phyloP scores from a whole-genome alignment of 2,329 filamentous ascomycete species.

The Verticillium isaacii region DNA sequence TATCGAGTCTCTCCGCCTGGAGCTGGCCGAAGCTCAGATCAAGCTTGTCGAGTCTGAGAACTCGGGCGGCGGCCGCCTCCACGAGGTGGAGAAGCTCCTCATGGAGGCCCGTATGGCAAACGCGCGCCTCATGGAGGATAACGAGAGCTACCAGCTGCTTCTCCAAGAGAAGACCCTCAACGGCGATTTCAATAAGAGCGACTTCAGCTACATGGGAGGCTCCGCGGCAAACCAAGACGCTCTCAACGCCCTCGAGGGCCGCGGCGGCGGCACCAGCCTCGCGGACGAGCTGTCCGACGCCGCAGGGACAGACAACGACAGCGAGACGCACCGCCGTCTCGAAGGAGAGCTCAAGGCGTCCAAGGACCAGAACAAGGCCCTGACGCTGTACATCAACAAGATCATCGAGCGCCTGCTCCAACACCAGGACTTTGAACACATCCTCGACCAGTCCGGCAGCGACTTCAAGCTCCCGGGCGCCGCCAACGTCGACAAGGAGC shows the following conservation, averaged over 20 bases:
- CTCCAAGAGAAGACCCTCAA: conserved; percentile 93
- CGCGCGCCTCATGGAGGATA: conserved; percentile 94
- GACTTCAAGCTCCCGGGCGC: conserved; percentile 21
- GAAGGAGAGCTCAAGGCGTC: conserved; percentile 74
- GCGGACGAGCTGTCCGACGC: conserved; percentile 84
- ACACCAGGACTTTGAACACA: conserved; percentile 91
- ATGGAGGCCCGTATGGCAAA: conserved; percentile 95
- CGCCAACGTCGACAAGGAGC: conserved; percentile 71
- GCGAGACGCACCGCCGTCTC: conserved; percentile 59
- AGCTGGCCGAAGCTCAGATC: conserved; percentile 92
- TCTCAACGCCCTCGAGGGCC: conserved; percentile 59
- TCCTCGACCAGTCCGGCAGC: conserved; percentile 75
- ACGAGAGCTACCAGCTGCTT: conserved; percentile 94
- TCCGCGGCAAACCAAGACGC: conserved; percentile 54
- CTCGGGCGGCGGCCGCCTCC: conserved; percentile 78
- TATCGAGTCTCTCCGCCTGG: conserved; percentile 86
- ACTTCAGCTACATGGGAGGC: conserved; percentile 65
- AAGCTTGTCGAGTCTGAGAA: conserved; percentile 94
- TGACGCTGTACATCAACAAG: conserved; percentile 97
- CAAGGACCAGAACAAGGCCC: conserved; percentile 93
- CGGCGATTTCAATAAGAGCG: conserved; percentile 80
- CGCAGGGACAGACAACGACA: conserved; percentile 57
- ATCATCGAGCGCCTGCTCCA: conserved; percentile 94
- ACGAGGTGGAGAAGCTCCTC: conserved; percentile 84
- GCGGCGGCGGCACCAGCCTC: conserved; percentile 51